These are phyloP conservation scores for Dactylonectria macrodidyma DNA, from an alignment of 2,329 filamentous ascomycete genomes.

Conservation along the genomic window DNA sequence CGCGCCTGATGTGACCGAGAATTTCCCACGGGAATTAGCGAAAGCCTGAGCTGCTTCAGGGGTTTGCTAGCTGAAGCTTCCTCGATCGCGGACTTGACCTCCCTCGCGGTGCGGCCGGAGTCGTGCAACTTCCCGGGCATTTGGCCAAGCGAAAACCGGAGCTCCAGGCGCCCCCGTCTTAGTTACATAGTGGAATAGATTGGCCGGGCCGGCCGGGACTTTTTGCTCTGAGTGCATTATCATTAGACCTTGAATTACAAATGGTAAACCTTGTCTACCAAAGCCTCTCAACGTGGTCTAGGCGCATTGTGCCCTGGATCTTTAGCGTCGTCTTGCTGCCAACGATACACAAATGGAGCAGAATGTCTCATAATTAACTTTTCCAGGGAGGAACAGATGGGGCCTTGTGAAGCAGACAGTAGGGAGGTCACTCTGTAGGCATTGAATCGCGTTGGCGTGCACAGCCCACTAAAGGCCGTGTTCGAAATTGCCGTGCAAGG, in stretches of 20 bases:
- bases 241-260: background rate
- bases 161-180: background rate
- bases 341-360: background rate
- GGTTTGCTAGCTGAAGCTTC: background rate
- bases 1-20: background rate
- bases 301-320: background rate
- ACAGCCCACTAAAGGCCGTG: background rate
- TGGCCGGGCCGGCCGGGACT: background rate
- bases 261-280: too few relatives aligned
- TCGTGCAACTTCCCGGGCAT: background rate
- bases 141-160: background rate
- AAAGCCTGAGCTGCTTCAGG: background rate
- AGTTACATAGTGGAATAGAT: background rate
- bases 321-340: background rate
- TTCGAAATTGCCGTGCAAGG: slow-evolving; percentile 8
- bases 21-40: background rate
- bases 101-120: background rate
- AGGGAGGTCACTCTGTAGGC: background rate
- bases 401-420: background rate
- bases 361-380: background rate
- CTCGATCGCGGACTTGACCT: background rate
- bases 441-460: background rate
- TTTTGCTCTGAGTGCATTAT: too few relatives aligned
- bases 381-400: background rate
- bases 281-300: background rate